phyloP scores from a whole-genome alignment of 208 protist genomes.

The Kentomonas sorsogonicus region DNA sequence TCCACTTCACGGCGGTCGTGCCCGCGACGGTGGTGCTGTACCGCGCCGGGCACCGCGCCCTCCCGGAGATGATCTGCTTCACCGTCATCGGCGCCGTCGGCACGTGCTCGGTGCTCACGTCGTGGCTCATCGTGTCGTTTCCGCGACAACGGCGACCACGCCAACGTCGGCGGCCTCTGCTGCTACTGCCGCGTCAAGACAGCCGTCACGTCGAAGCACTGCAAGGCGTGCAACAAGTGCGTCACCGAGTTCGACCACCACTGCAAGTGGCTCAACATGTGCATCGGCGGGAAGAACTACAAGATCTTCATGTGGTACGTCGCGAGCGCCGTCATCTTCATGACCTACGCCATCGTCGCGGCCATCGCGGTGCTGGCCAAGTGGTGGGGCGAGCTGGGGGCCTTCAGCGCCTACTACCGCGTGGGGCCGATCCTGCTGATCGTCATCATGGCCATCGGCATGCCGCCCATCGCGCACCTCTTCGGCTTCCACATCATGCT shows the following conservation, averaged over 20 bases:
- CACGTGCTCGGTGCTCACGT: slow-evolving; percentile 18
- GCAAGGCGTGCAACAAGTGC: slow-evolving; percentile 85
- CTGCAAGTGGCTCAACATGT: slow-evolving; percentile 89
- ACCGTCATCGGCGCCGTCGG: slow-evolving; percentile 10
- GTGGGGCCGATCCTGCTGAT: slow-evolving; percentile 42
- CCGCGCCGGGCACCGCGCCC: slow-evolving; percentile 22
- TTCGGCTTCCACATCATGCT: slow-evolving; percentile 61
- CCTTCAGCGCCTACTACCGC: slow-evolving; percentile 51
- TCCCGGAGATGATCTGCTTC: slow-evolving; percentile 51
- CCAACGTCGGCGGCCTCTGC: slow-evolving; percentile 46
- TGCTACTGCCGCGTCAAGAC: slow-evolving; percentile 45
- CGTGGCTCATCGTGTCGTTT: slow-evolving; percentile 43
- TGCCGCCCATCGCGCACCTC: slow-evolving; percentile 44
- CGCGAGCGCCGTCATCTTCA: slow-evolving; percentile 18
- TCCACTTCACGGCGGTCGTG: slow-evolving; percentile 46
- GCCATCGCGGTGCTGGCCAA: slow-evolving; percentile 35
- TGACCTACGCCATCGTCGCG: slow-evolving; percentile 19
- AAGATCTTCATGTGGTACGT: slow-evolving; percentile 59
- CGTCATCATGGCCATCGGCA: slow-evolving; percentile 24
- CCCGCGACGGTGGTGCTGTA: slow-evolving; percentile 41
- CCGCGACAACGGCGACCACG: slow-evolving; percentile 34
- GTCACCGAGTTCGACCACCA: slow-evolving; percentile 87
- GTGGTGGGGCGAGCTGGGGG: slow-evolving; percentile 51
- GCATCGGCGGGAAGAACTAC: slow-evolving; percentile 82
- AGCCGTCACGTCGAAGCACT: slow-evolving; percentile 53